Evolutionary conservation across 1,284 basidiomycete genomes (phyloP), one percentile per base, ranked within the genome.

Genomic region (Moesziomyces sp.): DNA sequence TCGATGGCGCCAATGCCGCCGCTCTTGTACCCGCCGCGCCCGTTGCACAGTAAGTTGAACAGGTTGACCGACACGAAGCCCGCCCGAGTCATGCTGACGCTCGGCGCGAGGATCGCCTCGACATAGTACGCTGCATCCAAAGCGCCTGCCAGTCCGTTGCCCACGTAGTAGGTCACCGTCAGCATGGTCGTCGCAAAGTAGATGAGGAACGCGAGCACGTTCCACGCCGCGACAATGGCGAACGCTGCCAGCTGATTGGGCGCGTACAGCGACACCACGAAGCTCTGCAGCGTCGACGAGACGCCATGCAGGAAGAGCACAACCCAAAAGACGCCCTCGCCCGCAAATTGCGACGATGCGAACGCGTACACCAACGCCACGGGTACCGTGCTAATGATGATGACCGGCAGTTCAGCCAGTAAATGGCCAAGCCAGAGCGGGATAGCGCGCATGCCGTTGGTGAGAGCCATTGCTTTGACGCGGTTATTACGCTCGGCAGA

Each of bases 351-450:
- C 61, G 88, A 86, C 0, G 88, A 87, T 4, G 84, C 83, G n/a
- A 52, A 47, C 3, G 89, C 88, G 72, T 90, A 91, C 11, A 92
- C 81, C 46, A 91, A 87, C 18, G 88, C 86, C 47, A 92, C 87
- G 18, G 91, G 84, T 0, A 89, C 89, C 0, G 90, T 86, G 18
- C 88, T 82, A 35, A 90, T 81, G 18, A 90, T 59, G 3, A 88
- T 87, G 72, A 88, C 88, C 5, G 68, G 87, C 0, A 89, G 86
- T 79, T 93, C 92, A 82, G 91, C 92, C 73, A 91, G 85, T 7
- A 92, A 86, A 83, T 93, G 92, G 0, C 92, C 92, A 2, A 92
- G 85, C 91, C 92, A 93, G 24, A 93, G 86, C 0, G 90, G 91
- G 30, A 89, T 83, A 6, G 92, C 91, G 56, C 89, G 87, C 34